These are phyloP conservation scores for Epichloe bromicola DNA, from an alignment of 2,329 filamentous ascomycete species.

Conservation along the genomic window DNA sequence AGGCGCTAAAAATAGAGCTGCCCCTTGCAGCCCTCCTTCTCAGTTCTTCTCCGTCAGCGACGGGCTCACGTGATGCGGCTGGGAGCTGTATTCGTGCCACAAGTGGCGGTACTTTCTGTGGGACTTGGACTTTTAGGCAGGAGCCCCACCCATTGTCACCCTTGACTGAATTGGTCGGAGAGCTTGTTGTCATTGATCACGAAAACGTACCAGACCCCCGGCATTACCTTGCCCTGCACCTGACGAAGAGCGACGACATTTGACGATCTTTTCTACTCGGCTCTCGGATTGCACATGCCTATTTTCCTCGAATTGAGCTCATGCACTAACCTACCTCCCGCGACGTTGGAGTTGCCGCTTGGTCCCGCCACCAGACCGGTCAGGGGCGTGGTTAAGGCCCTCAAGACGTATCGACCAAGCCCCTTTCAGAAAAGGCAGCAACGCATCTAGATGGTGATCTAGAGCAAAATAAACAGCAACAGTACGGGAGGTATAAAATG, in stretches of 20 bases:
- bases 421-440: not conserved
- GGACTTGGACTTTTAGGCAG: not conserved
- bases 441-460: not conserved
- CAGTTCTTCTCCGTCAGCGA: not conserved
- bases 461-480: not conserved
- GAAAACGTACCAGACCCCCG: not conserved
- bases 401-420: not conserved
- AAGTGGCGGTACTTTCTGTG: not conserved
- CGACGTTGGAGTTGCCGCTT: not conserved
- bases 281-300: not conserved
- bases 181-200: not conserved
- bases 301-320: not conserved
- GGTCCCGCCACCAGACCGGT: not conserved
- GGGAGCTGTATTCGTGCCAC: not conserved
- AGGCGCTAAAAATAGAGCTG: conserved; percentile 11
- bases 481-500: conserved; percentile 23
- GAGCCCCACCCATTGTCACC: not conserved
- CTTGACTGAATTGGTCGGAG: not conserved
- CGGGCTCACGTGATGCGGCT: conserved; percentile 17
- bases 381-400: not conserved
- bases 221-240: not conserved
- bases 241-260: not conserved
- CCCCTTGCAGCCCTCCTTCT: not conserved
- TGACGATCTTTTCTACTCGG: not conserved
- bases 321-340: not conserved